phyloP scores from a whole-genome alignment of 2,329 filamentous ascomycete genomes.

The Calycina herbarum region DNA sequence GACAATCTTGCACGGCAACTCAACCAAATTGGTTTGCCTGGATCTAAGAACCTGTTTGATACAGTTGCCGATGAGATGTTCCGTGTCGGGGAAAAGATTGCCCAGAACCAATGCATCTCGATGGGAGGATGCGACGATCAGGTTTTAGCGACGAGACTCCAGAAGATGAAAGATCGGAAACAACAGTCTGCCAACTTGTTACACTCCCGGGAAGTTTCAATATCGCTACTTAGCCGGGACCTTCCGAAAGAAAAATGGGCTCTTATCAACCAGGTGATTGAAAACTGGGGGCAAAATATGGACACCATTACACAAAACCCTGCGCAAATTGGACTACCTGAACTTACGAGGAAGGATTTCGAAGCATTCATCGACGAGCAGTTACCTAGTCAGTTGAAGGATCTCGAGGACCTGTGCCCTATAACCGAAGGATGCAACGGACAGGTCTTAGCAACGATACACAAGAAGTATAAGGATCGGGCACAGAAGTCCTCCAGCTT shows the following conservation, averaged over 20 bases:
- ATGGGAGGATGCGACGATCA: background rate
- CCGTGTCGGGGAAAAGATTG: background rate
- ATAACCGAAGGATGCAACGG: background rate
- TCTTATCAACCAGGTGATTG: background rate
- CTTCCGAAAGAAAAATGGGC: background rate
- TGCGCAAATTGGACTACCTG: background rate
- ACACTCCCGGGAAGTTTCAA: background rate
- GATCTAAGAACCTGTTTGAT: background rate
- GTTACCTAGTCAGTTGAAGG: background rate
- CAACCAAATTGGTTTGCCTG: background rate
- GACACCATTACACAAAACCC: background rate
- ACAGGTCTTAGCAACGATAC: background rate
- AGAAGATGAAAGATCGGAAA: background rate
- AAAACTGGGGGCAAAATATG: background rate
- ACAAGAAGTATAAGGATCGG: background rate
- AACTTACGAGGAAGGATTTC: background rate
- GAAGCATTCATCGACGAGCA: background rate
- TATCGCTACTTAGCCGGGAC: background rate
- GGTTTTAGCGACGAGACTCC: background rate
- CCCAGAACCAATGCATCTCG: background rate
- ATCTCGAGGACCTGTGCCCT: background rate
- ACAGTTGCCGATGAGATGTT: background rate
- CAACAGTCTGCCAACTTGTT: background rate
- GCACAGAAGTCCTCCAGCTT: background rate
- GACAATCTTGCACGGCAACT: background rate